Evolutionary conservation across 225 moss, liverwort and hornwort genomes (phyloP).

Genomic region (Lunularia cruciata): DNA sequence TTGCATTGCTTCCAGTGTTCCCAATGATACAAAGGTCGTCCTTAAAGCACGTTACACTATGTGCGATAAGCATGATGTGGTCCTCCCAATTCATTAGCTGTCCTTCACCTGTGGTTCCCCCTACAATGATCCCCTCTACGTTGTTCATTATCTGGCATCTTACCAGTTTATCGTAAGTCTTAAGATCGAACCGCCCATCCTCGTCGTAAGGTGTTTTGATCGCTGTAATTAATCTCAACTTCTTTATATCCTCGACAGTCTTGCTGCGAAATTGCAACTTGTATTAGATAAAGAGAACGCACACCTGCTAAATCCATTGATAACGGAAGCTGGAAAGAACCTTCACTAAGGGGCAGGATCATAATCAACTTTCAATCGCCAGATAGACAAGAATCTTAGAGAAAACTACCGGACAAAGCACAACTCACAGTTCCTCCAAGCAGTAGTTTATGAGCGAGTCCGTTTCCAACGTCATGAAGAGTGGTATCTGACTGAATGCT

Average conservation of each 20-base stretch:
- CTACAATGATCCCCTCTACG: slow-evolving; percentile 76
- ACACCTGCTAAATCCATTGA: background rate
- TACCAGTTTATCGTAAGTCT: slow-evolving; percentile 66
- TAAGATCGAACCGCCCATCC: slow-evolving; percentile 71
- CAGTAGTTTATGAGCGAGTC: too few relatives aligned
- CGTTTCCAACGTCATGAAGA: background rate
- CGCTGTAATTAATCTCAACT: slow-evolving; percentile 75
- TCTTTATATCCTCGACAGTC: slow-evolving; percentile 65
- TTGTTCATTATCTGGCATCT: slow-evolving; percentile 60
- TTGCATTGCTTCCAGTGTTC: slow-evolving; percentile 92
- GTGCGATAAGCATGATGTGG: slow-evolving; percentile 84
- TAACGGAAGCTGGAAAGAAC: background rate
- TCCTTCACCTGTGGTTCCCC: slow-evolving; percentile 97
- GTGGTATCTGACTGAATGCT: background rate
- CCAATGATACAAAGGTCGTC: slow-evolving; percentile 73
- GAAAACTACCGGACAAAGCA: background rate
- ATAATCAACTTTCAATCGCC: background rate
- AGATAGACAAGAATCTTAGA: too few relatives aligned
- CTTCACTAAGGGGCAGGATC: background rate
- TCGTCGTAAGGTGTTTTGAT: slow-evolving; percentile 84
- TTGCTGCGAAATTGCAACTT: slow-evolving; percentile 58
- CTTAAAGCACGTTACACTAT: slow-evolving; percentile 64
- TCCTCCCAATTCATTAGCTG: slow-evolving; percentile 97
- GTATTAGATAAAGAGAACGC: slow-evolving; percentile 23
- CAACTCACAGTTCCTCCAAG: background rate